Evolutionary conservation across 495 filamentous ascomycete species (phyloP).

Genomic region (Penicillium psychrofluorescens): DNA sequence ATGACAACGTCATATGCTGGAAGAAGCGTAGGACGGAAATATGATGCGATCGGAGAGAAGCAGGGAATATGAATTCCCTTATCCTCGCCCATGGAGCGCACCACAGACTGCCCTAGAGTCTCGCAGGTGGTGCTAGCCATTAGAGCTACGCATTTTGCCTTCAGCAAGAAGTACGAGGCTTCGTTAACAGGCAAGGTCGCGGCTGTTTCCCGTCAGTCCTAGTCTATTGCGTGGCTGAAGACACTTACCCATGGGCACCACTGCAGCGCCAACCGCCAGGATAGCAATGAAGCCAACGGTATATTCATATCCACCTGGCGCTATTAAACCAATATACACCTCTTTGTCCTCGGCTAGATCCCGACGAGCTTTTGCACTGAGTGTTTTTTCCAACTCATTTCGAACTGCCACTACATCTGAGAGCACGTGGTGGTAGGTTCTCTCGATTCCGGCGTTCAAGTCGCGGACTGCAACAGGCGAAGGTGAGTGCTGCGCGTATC

Average conservation of each 20-base stretch:
- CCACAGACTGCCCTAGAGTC: constrained; percentile 8
- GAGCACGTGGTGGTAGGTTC: constrained; percentile 17
- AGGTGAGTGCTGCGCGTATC: constrained; percentile 16
- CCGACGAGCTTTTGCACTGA: constrained; percentile 5
- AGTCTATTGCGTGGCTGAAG: neutral
- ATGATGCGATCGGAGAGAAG: constrained; percentile 13
- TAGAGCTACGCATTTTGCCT: constrained; percentile 19
- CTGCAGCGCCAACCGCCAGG: constrained; percentile 36
- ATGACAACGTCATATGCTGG: constrained; percentile 9
- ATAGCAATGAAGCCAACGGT: constrained; percentile 37
- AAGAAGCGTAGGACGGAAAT: constrained; percentile 4
- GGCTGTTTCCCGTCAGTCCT: constrained; percentile 7
- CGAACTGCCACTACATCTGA: constrained; percentile 16
- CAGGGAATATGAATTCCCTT: constrained; percentile 13
- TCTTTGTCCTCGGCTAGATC: constrained; percentile 27
- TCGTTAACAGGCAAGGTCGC: constrained; percentile 28
- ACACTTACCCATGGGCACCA: constrained; percentile 23
- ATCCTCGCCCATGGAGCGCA: constrained; percentile 7
- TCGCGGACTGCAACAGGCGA: constrained; percentile 18
- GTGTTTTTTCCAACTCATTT: constrained; percentile 3
- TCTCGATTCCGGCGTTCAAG: constrained; percentile 19
- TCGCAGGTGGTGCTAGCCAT: constrained; percentile 10
- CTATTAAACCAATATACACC: constrained; percentile 39
- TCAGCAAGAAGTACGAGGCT: constrained; percentile 35
- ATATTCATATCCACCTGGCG: constrained; percentile 42